These are phyloP conservation scores for Podila clonocystis DNA, from an alignment of 192 early-diverging fungal genomes.

Conservation along the genomic window DNA sequence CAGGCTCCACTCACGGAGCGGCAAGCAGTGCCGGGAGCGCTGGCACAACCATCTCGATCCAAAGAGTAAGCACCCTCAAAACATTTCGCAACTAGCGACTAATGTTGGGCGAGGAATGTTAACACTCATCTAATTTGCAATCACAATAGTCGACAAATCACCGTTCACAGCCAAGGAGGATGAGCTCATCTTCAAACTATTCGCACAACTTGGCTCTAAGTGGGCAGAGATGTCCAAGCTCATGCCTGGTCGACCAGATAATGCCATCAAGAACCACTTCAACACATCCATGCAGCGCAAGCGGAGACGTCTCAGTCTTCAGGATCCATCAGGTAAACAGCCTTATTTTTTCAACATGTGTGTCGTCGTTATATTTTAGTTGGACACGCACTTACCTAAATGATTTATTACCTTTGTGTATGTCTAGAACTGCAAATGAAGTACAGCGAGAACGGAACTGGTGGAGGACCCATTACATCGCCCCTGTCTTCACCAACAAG, in stretches of 20 bases:
- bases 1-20: slow-evolving; percentile 33
- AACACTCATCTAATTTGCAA: not conserved
- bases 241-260: slow-evolving; percentile 47
- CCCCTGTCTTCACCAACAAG: slow-evolving; percentile 38
- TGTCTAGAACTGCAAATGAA: slow-evolving; percentile 37
- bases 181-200: slow-evolving; percentile 44
- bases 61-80: slow-evolving; percentile 27
- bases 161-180: slow-evolving; percentile 45
- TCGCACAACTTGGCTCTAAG: slow-evolving; percentile 43
- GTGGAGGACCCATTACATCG: slow-evolving; percentile 28
- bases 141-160: slow-evolving; percentile 37
- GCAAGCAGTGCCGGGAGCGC: slow-evolving; percentile 50
- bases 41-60: slow-evolving; percentile 52
- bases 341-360: not conserved
- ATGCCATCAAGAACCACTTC: slow-evolving; percentile 52
- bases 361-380: not conserved
- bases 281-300: slow-evolving; percentile 53
- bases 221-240: slow-evolving; percentile 52
- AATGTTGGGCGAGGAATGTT: not conserved
- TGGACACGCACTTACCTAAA: not conserved
- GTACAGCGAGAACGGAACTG: slow-evolving; percentile 13
- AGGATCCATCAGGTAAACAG: slow-evolving; percentile 35
- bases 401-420: not conserved
- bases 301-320: slow-evolving; percentile 39
- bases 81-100: no score